These are phyloP conservation scores for Rhinocladiella mackenziei DNA, from an alignment of 2,329 filamentous ascomycete species.

Conservation along the genomic window DNA sequence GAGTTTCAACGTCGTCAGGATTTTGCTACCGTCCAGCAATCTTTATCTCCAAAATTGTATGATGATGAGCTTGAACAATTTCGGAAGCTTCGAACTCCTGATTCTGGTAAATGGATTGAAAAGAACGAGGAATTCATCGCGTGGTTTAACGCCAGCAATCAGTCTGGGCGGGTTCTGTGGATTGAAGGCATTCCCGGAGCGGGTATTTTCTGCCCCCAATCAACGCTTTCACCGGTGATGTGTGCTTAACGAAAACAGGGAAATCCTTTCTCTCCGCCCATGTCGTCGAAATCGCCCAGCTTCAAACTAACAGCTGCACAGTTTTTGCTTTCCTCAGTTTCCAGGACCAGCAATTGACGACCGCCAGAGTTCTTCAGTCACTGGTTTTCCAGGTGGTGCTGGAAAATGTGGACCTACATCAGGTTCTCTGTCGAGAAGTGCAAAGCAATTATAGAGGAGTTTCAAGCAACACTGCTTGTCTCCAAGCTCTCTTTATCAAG, in stretches of 20 bases:
- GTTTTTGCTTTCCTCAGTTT: slow-evolving; percentile 2
- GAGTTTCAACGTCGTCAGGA: neutral
- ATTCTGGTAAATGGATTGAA: neutral
- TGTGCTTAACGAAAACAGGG: slow-evolving; percentile 1
- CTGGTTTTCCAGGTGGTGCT: slow-evolving; percentile 1
- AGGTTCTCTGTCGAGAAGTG: slow-evolving; percentile 1
- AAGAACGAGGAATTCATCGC: neutral
- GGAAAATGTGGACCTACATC: neutral
- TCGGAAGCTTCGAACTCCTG: neutral
- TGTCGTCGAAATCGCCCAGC: neutral
- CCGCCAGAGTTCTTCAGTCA: neutral
- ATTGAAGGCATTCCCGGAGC: slow-evolving; percentile 1
- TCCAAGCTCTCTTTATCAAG: too few relatives aligned
- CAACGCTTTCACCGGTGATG: too few relatives aligned
- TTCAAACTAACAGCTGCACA: neutral
- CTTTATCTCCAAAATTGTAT: neutral
- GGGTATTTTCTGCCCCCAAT: too few relatives aligned
- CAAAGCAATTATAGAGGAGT: too few relatives aligned
- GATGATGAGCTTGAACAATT: neutral
- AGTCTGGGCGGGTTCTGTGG: neutral
- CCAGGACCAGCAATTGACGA: slow-evolving; percentile 1
- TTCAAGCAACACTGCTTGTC: too few relatives aligned
- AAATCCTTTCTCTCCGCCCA: neutral
- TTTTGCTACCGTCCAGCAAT: neutral
- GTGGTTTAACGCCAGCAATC: neutral